Evolutionary conservation across 192 early-diverging fungal genomes (phyloP).

Genomic region (Coemansia sp.): DNA sequence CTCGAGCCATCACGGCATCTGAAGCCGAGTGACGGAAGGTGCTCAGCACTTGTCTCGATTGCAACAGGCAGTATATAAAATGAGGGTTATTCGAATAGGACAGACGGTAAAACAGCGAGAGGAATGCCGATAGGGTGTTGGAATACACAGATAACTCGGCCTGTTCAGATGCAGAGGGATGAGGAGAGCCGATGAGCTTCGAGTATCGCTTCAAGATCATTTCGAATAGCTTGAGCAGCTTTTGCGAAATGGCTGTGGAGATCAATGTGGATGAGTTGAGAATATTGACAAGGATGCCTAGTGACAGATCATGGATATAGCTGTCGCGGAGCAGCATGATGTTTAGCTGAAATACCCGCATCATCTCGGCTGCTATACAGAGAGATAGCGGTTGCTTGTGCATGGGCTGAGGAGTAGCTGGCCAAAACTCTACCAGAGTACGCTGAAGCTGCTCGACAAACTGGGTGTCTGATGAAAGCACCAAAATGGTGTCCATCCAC

Average conservation of each 20-base stretch:
- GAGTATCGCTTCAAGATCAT: constrained; percentile 36
- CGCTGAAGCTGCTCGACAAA: constrained; percentile 45
- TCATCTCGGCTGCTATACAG: constrained; percentile 20
- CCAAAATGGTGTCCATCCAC: constrained; percentile 33
- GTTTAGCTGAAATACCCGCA: constrained; percentile 45
- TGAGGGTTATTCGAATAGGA: constrained; percentile 44
- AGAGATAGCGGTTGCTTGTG: constrained; percentile 35
- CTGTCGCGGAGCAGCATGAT: constrained; percentile 41
- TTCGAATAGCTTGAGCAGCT: constrained; percentile 45
- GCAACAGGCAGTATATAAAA: constrained; percentile 47
- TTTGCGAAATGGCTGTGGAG: constrained; percentile 32
- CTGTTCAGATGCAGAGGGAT: constrained; percentile 5
- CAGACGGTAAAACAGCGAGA: constrained; percentile 36
- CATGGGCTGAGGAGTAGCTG: constrained; percentile 30
- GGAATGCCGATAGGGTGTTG: constrained; percentile 27
- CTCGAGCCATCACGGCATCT: background rate
- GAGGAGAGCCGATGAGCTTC: constrained; percentile 14
- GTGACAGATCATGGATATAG: constrained; percentile 34
- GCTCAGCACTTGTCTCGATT: constrained; percentile 31
- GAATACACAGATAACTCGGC: constrained; percentile 34
- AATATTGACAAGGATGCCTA: constrained; percentile 38
- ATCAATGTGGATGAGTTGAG: constrained; percentile 25
- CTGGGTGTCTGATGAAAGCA: constrained; percentile 28
- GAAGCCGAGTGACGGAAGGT: constrained; percentile 20
- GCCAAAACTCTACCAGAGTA: constrained; percentile 41